Evolutionary conservation across 2,329 filamentous ascomycete genomes (phyloP), one percentile per base, ranked within the genome.

Genomic region (Chaetomium strumarium): DNA sequence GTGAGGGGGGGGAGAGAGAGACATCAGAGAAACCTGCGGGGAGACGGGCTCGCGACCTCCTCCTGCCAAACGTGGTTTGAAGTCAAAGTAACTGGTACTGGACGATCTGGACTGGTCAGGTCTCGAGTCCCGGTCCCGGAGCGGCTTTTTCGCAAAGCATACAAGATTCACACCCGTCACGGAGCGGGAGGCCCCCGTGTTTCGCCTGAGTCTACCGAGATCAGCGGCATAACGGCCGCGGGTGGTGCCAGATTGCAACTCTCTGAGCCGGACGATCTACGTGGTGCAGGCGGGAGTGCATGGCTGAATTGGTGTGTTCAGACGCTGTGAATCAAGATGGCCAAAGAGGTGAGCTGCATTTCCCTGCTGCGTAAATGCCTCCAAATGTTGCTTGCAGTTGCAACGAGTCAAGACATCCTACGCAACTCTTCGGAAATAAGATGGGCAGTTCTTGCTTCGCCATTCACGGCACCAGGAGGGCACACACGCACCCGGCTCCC

Each of bases 261-360:
- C 16, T 20, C 38, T 42, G 14, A 9, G 38, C 47, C 39, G 47
- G 47, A 30, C 37, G 47, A 49, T 49, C 47, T 49, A 31, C 39
- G 47, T 19, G 39, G 47, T 49, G 47, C 47, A 49, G 47, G 19
- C 30, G 39, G 19, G 39, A 48, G 29, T 11, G 46, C 24, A 12
- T 9, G 20, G 34, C 7, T 37, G 8, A 14, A 3, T n/a, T 13
- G 34, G n/a, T 37, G 12, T n/a, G 34, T 37, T 13, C 13, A 14
- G 13, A n/a, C 33, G 34, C 24, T 24, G 24, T 24, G 34, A 37
- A 20, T 9, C 34, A 10, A 6, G 24, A 19, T 13, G 37, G 37
- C n/a, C 16, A 7, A 8, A 24, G 29, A 19, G n/a, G 30, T 16
- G 29, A 33, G 46, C 45, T 36, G 37, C 16, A 19, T 47, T 12